Evolutionary conservation across 2,329 filamentous ascomycete species (phyloP), one percentile per base, ranked within the genome.

Genomic region (Cercospora janseana): DNA sequence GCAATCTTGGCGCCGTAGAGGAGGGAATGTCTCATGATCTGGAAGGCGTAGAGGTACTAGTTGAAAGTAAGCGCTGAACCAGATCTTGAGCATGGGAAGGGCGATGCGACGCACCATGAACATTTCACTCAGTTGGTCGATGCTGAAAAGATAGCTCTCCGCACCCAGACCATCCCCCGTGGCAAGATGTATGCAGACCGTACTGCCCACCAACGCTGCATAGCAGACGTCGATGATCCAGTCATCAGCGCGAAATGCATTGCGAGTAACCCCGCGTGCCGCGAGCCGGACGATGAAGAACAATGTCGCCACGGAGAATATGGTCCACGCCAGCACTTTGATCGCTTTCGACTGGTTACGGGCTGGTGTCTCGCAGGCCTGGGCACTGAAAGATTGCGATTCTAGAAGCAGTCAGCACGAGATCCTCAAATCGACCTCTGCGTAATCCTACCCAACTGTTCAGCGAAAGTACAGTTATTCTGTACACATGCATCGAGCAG

Each of bases 1-100:
- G 32, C 40, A 21, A 49, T 40, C 21, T 54, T 54, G 20, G 51
- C 51, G n/a, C 27, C 41, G 15, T 50, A 24, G 27, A 54, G 13
- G 5, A 54, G 35, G 23, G 28, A 45, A 23, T 45, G 20, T 28
- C 44, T 45, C 26, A 54, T 20, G 6, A 49, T 16, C 6, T 38
- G 35, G 12, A 35, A 49, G n/a, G 37, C 42, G 18, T 54, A 54
- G 24, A 46, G 51, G 12, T 23, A 27, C 49, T 52, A 23, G 4
- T n/a, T n/a, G n/a, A 3, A 16, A 8, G 29, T 23, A 2, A 38
- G 24, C 26, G 9, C 7, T 32, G 9, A 21, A 31, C 7, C 6
- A 13, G 2, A 32, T 4, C 26, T 13, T 13, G 4, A 23, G 23
- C 6, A 29, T 2, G 20, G 13, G 23, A 21, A 21, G 27, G 13